Evolutionary conservation across 2,329 filamentous ascomycete species (phyloP).

Genomic region (Sphaerulina vaccinii): DNA sequence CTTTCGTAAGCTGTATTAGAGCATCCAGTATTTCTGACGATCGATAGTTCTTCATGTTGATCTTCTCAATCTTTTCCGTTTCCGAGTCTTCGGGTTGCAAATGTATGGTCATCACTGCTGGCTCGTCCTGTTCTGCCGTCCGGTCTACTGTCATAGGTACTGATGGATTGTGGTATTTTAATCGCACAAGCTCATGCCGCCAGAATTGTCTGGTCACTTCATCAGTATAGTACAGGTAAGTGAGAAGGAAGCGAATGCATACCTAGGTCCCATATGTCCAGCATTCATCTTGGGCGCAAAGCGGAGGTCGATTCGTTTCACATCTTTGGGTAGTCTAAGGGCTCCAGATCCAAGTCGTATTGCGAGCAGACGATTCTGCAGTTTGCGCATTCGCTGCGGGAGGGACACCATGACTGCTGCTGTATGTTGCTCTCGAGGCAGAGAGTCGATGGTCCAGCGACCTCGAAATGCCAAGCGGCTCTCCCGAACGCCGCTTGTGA

Average conservation of each 20-base stretch:
- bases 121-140: slow-evolving; percentile 54
- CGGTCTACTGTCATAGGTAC: slow-evolving; percentile 80
- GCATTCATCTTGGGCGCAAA: slow-evolving; percentile 62
- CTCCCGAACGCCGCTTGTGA: slow-evolving; percentile 2
- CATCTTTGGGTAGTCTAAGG: slow-evolving; percentile 71
- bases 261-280: slow-evolving; percentile 74
- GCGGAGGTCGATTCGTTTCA: slow-evolving; percentile 72
- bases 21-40: slow-evolving; percentile 63
- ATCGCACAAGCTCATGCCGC: slow-evolving; percentile 73
- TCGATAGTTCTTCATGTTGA: slow-evolving; percentile 61
- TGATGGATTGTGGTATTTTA: slow-evolving; percentile 92
- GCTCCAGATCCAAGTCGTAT: slow-evolving; percentile 82
- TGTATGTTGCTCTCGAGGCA: neutral
- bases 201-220: slow-evolving; percentile 72
- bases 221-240: slow-evolving; percentile 3
- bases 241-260: slow-evolving; percentile 21
- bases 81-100: slow-evolving; percentile 43
- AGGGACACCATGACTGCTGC: slow-evolving; percentile 53
- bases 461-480: neutral
- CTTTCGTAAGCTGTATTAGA: slow-evolving; percentile 63
- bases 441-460: neutral
- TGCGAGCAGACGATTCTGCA: slow-evolving; percentile 70
- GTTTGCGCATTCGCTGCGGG: slow-evolving; percentile 69
- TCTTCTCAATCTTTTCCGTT: slow-evolving; percentile 40
- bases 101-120: slow-evolving; percentile 66